A percentile compares a stretch with the other conserved stretches of the same genome.
Conservation (phyloP, 2,329 filamentous ascomycete genomes). For the Colletotrichum trifolii region DNA sequence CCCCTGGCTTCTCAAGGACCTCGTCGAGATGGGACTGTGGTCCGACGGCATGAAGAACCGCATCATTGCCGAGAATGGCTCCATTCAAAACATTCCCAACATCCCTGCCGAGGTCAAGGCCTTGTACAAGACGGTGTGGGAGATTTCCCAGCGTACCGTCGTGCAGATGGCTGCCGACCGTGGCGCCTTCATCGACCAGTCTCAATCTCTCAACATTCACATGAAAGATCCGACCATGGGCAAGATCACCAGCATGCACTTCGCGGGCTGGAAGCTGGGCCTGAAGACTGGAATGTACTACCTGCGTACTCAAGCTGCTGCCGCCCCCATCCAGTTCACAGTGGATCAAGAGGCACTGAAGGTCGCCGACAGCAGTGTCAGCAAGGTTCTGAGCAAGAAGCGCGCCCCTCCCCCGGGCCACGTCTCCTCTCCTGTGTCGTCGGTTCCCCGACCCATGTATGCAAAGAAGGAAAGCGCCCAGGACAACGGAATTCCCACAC, state of each 20-base stretch:
- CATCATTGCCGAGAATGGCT: slow-evolving; percentile 96
- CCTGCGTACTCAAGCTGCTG: slow-evolving; percentile 95
- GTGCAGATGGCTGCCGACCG: slow-evolving; percentile 98
- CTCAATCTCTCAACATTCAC: slow-evolving; percentile 98
- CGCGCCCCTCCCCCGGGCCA: slow-evolving; percentile 69
- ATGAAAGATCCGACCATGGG: slow-evolving; percentile 99
- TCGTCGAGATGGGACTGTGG: slow-evolving; percentile 98
- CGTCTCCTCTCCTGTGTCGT: slow-evolving; percentile 64
- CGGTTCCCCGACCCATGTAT: slow-evolving; percentile 76
- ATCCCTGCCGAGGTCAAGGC: slow-evolving; percentile 96
- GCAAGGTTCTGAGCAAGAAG: slow-evolving; percentile 75
- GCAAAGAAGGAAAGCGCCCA: slow-evolving; percentile 62
- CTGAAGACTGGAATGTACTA: slow-evolving; percentile 99
- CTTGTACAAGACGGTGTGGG: slow-evolving; percentile 99
- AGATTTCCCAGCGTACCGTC: slow-evolving; percentile 95
- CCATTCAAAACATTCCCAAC: slow-evolving; percentile 96
- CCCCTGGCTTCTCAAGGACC: slow-evolving; percentile 97
- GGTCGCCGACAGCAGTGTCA: slow-evolving; percentile 83
- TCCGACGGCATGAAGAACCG: slow-evolving; percentile 99
- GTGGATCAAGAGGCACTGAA: slow-evolving; percentile 96
- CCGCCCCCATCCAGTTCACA: slow-evolving; percentile 97
- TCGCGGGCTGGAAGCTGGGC: slow-evolving; percentile 98
- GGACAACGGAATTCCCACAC: slow-evolving; percentile 74
- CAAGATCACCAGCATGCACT: slow-evolving; percentile 99
- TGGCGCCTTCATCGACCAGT: slow-evolving; percentile 98